Base-by-base conservation (phyloP, 2,329 filamentous ascomycete genomes). In the Aspergillus transmontanensis region DNA sequence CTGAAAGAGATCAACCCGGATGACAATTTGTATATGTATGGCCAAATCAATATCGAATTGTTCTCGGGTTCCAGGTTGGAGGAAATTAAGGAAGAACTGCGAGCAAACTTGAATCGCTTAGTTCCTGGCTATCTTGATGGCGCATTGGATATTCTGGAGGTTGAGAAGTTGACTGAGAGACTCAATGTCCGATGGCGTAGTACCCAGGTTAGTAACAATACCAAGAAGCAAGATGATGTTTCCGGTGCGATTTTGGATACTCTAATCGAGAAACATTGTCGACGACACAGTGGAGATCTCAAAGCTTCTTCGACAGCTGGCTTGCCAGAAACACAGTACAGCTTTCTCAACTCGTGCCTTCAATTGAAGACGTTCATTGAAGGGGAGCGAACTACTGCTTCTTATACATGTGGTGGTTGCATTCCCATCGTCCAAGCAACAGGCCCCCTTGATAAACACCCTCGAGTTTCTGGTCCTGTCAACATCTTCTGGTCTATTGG, bases 401-500 rank as follows among this genome's bases (percentile, higher is more conserved):
- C 39, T 41, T 60, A 55, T 26, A 28, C 21, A 9, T 60, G 58
- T 23, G 58, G 58, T 16, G 58, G 58, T 16, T 48, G 36, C 2
- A 60, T 60, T 1, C 28, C 36, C 2, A 55, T 60, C 2, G 39
- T 34, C 6, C 14, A n/a, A 14, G 7, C 28, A 7, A 14, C n/a
- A 26, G 45, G n/a, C 23, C 11, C 21, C 3, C 16, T 28, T 7
- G 23, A 23, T 12, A 51, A 6, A 2, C 12, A 51, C 12, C 7
- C 48, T 28, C 23, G 41, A 50, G 34, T 0, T 10, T 61, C 57
- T 14, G 26, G 57, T 6, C 61, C 48, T 19, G 48, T 67, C n/a
- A 58, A 36, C 16, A 34, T 67, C 19, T 62, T 56, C 23, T 68
- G 66, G 64, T 46, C 56, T 5, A 32, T 23, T 26, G 26, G 34